Evolutionary conservation across 768 basidiomycete species (phyloP).

Genomic region (Suillus lakei): DNA sequence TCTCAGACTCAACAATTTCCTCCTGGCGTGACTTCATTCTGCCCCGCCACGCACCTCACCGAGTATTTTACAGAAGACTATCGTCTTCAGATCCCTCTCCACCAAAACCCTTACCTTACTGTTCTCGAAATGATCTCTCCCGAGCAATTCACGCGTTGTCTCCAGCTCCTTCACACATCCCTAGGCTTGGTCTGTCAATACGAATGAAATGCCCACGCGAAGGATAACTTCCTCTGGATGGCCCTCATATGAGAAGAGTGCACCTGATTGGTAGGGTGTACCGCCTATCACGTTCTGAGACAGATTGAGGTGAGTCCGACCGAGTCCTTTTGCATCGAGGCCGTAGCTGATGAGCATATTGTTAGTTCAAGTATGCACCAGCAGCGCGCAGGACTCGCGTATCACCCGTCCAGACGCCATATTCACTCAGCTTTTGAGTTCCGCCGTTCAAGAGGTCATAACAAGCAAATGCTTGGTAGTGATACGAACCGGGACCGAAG

Average conservation of each 20-base stretch:
- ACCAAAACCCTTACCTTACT: constrained; percentile 22
- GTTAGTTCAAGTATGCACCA: background rate
- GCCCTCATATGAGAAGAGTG: constrained; percentile 62
- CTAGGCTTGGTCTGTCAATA: constrained; percentile 65
- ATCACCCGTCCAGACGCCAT: constrained; percentile 72
- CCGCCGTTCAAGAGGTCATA: constrained; percentile 69
- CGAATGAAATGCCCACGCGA: constrained; percentile 71
- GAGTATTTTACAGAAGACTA: constrained; percentile 38
- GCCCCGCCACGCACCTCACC: constrained; percentile 23
- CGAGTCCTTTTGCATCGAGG: constrained; percentile 66
- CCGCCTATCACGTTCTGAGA: constrained; percentile 63
- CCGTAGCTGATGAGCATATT: constrained; percentile 44
- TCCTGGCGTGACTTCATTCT: constrained; percentile 25
- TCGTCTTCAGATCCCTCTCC: constrained; percentile 26
- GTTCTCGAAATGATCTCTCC: constrained; percentile 27
- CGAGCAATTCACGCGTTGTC: constrained; percentile 25
- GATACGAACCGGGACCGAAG: constrained; percentile 61
- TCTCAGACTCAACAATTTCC: constrained; percentile 12
- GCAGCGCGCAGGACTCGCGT: constrained; percentile 37
- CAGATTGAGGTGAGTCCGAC: constrained; percentile 63
- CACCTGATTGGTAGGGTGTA: constrained; percentile 64
- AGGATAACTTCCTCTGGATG: constrained; percentile 54
- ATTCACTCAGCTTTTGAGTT: constrained; percentile 65
- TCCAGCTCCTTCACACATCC: constrained; percentile 34
- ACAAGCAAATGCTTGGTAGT: constrained; percentile 71